phyloP scores from a whole-genome alignment of 176 grass and related monocot species.

The Guadua angustifolia region DNA sequence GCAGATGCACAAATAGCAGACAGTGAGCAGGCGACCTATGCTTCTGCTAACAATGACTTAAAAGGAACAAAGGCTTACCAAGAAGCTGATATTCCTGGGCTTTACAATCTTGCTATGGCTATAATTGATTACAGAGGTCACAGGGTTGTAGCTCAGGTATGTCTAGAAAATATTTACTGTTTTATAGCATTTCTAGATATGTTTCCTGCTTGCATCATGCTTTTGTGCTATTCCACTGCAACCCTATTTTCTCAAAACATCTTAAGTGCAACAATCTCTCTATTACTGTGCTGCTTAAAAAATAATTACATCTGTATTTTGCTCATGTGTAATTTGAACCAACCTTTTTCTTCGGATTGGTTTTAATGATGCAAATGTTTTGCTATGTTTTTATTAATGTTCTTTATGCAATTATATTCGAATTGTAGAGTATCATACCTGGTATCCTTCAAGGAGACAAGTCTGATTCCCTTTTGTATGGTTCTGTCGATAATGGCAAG shows the following conservation, averaged over 20 bases:
- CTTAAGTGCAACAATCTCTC: neutral
- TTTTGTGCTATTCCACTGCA: neutral
- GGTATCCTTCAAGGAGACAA: slow-evolving; percentile 99
- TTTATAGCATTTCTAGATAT: slow-evolving; percentile 7
- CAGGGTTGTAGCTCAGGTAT: slow-evolving; percentile 96
- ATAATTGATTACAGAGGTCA: slow-evolving; percentile 98
- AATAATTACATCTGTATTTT: slow-evolving; percentile 14
- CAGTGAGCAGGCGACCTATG: slow-evolving; percentile 95
- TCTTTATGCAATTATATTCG: slow-evolving; percentile 3
- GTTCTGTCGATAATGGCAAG: slow-evolving; percentile 98
- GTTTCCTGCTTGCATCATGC: slow-evolving; percentile 10
- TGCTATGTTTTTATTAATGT: neutral
- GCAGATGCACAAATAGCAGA: slow-evolving; percentile 80
- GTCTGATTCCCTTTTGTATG: slow-evolving; percentile 93
- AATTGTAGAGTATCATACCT: slow-evolving; percentile 92
- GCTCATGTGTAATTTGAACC: neutral
- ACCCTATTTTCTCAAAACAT: neutral
- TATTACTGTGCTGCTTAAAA: neutral
- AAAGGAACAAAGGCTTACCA: slow-evolving; percentile 99
- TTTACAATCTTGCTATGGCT: slow-evolving; percentile 99
- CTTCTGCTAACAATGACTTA: slow-evolving; percentile 98
- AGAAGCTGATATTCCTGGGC: slow-evolving; percentile 89
- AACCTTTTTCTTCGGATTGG: neutral
- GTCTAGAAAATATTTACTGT: slow-evolving; percentile 1
- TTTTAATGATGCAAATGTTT: slow-evolving; percentile 7